These are phyloP conservation scores for Hydnomerulius pinastri DNA, from an alignment of 768 basidiomycete genomes.

Conservation along the genomic window DNA sequence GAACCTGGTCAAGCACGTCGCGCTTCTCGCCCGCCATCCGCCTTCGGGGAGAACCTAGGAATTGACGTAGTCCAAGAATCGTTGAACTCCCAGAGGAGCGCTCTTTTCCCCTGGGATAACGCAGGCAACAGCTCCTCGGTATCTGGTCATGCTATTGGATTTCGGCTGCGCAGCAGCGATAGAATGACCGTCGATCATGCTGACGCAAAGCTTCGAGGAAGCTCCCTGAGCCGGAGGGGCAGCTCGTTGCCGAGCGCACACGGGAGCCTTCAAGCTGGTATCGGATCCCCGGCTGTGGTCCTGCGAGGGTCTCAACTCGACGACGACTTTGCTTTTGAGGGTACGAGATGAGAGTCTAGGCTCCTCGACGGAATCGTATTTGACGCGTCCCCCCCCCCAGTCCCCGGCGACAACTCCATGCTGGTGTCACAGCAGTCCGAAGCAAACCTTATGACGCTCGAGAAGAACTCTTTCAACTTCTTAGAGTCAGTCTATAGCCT, in stretches of 20 bases:
- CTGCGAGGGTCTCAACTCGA: slow-evolving; percentile 42
- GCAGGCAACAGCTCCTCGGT: slow-evolving; percentile 67
- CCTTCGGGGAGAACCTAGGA: slow-evolving; percentile 51
- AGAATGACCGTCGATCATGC: slow-evolving; percentile 51
- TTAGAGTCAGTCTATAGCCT: slow-evolving; percentile 55
- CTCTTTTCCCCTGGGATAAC: slow-evolving; percentile 84
- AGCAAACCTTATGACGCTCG: slow-evolving; percentile 57
- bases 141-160: slow-evolving; percentile 37
- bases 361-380: slow-evolving; percentile 2
- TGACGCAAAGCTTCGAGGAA: slow-evolving; percentile 55
- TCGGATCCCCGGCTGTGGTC: slow-evolving; percentile 54
- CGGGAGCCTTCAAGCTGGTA: slow-evolving; percentile 42
- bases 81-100: slow-evolving; percentile 61
- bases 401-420: slow-evolving; percentile 28
- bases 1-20: slow-evolving; percentile 86
- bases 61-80: slow-evolving; percentile 43
- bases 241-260: slow-evolving; percentile 58
- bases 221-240: slow-evolving; percentile 54
- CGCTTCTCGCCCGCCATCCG: slow-evolving; percentile 57
- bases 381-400: slow-evolving; percentile 22
- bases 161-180: slow-evolving; percentile 40
- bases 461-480: slow-evolving; percentile 79
- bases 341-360: slow-evolving; percentile 36
- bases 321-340: slow-evolving; percentile 69
- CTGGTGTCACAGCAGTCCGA: slow-evolving; percentile 58